These are phyloP conservation scores for Colletotrichum sp. DNA, from an alignment of 2,329 filamentous ascomycete species.

Conservation along the genomic window DNA sequence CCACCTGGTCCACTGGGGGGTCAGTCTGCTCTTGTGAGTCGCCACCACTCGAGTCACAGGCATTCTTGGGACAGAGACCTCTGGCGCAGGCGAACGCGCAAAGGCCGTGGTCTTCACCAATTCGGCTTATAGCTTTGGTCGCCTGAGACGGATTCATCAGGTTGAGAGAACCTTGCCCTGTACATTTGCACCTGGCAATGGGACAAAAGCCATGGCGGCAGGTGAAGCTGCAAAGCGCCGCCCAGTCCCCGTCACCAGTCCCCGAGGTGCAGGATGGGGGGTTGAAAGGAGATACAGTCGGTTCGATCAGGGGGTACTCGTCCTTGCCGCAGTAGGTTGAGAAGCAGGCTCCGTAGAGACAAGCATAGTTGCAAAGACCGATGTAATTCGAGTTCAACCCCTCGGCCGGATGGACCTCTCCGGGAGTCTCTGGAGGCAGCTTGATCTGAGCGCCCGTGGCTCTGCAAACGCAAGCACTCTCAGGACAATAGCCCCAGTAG, in stretches of 20 bases:
- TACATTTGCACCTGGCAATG: slow-evolving; percentile 29
- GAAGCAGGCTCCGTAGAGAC: slow-evolving; percentile 50
- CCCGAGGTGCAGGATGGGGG: slow-evolving; percentile 26
- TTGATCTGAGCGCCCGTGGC: slow-evolving; percentile 31
- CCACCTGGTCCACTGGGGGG: not conserved
- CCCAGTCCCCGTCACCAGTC: not conserved
- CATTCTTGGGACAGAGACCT: slow-evolving; percentile 19
- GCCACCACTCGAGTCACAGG: slow-evolving; percentile 21
- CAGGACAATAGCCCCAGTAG: slow-evolving; percentile 33
- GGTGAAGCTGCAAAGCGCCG: slow-evolving; percentile 45
- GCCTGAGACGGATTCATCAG: not conserved
- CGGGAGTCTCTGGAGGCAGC: not conserved
- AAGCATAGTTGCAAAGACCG: slow-evolving; percentile 30
- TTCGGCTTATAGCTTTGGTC: not conserved
- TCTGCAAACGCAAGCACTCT: slow-evolving; percentile 36
- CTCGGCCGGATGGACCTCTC: not conserved
- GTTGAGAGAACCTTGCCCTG: not conserved
- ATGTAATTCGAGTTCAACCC: not conserved
- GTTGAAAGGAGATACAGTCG: not conserved
- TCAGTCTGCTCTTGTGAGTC: not conserved
- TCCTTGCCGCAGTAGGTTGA: slow-evolving; percentile 25
- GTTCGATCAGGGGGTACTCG: not conserved
- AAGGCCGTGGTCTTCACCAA: not conserved
- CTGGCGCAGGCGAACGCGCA: not conserved
- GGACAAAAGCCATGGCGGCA: slow-evolving; percentile 53